These are phyloP conservation scores for Cyberlindnera subsufficiens DNA, from an alignment of 805 yeast species.

Conservation along the genomic window DNA sequence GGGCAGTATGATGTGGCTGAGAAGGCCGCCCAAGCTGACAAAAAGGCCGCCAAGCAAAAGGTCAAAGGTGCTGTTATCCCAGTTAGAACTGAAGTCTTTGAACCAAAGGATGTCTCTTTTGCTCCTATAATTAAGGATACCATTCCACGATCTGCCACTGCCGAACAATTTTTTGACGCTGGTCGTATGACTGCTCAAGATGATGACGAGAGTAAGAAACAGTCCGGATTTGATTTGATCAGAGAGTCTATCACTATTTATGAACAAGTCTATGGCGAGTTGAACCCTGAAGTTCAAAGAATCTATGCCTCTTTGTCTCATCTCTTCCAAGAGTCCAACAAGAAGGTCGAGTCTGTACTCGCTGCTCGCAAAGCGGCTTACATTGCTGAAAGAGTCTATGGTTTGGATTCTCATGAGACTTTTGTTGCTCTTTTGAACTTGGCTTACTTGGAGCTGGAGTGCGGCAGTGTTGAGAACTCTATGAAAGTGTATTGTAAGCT, in stretches of 20 bases:
- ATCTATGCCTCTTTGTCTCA: conserved; percentile 63
- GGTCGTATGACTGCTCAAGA: conserved; percentile 32
- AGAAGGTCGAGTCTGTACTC: conserved; percentile 52
- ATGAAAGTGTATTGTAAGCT: conserved; percentile 58
- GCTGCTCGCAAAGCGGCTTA: conserved; percentile 63
- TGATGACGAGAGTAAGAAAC: conserved; percentile 31
- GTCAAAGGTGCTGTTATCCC: conserved; percentile 3
- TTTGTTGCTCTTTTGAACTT: conserved; percentile 67
- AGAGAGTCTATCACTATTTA: conserved; percentile 65
- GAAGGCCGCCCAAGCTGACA: conserved; percentile 14
- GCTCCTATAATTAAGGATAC: conserved; percentile 76
- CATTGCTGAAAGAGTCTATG: conserved; percentile 74
- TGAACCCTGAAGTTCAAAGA: conserved; percentile 75
- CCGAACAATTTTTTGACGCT: conserved; percentile 70
- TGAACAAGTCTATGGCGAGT: conserved; percentile 78
- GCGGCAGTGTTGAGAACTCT: conserved; percentile 54
- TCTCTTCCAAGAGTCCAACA: conserved; percentile 54
- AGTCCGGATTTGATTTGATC: conserved; percentile 57
- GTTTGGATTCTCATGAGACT: conserved; percentile 76
- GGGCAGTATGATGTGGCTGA: conserved; percentile 16
- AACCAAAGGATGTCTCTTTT: conserved; percentile 60
- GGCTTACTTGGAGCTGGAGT: conserved; percentile 63
- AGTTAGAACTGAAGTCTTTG: conserved; percentile 35
- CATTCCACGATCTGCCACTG: conserved; percentile 55
- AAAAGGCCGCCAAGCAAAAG: conserved; percentile 30